A percentile compares a stretch with the other conserved stretches of the same genome.
Evolutionary conservation across 495 filamentous ascomycete genomes (phyloP).

Genomic region (Pyronema omphalodes): DNA sequence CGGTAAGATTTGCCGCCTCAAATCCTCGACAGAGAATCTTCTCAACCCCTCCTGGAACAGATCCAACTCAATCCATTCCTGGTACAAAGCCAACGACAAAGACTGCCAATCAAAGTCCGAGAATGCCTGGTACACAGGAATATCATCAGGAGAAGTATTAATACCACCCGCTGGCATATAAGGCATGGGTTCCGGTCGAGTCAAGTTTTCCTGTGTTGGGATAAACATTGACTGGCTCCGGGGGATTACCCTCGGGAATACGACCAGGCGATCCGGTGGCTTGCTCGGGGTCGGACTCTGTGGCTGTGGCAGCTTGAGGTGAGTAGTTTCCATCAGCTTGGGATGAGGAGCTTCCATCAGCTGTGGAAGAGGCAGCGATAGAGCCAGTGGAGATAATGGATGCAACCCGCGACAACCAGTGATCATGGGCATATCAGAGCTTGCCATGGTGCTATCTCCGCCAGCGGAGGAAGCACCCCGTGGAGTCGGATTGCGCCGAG

Average conservation of each 20-base stretch:
- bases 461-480: too few relatives aligned
- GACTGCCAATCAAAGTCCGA: conserved; percentile 64
- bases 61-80: conserved; percentile 79
- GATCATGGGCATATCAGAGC: too few relatives aligned
- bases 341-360: too few relatives aligned
- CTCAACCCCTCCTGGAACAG: conserved; percentile 65
- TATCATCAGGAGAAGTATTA: conserved; percentile 53
- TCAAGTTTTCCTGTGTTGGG: conserved; percentile 51
- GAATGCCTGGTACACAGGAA: conserved; percentile 50
- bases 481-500: too few relatives aligned
- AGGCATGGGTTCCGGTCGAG: conserved; percentile 45
- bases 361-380: too few relatives aligned
- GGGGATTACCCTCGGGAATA: conserved; percentile 10
- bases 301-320: neutral
- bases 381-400: too few relatives aligned
- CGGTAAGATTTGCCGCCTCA: conserved; percentile 42
- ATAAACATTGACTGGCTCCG: conserved; percentile 29
- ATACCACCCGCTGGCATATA: conserved; percentile 59
- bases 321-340: too few relatives aligned
- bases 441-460: too few relatives aligned
- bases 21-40: conserved; percentile 51
- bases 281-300: neutral
- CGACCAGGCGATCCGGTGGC: conserved; percentile 13
- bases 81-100: conserved; percentile 49
- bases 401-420: too few relatives aligned